A percentile compares a stretch with the other conserved stretches of the same genome.
These are phyloP conservation scores for Cladosporium sp. DNA, from an alignment of 2,329 filamentous ascomycete species.

Conservation along the genomic window DNA sequence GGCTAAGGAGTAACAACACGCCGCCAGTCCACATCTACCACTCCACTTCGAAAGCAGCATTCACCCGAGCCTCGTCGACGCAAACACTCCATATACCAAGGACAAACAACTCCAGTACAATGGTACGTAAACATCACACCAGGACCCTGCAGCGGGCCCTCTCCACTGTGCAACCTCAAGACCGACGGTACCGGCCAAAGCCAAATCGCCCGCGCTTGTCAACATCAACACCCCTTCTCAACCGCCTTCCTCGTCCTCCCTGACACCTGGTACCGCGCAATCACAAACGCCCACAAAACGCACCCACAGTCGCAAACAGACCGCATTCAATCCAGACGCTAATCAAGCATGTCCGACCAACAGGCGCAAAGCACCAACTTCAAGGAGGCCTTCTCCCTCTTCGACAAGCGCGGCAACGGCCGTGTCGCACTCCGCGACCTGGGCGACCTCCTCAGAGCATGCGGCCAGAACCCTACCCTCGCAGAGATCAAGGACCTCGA, in stretches of 20 bases:
- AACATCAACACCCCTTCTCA: slow-evolving; percentile 19
- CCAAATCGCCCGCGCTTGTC: slow-evolving; percentile 18
- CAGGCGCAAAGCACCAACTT: slow-evolving; percentile 94
- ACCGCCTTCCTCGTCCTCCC: background rate
- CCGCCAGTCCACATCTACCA: slow-evolving; percentile 1
- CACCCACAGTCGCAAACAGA: background rate
- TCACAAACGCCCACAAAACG: background rate
- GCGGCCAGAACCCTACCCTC: slow-evolving; percentile 95
- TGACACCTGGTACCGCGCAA: background rate
- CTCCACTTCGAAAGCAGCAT: slow-evolving; percentile 2
- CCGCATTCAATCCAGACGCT: slow-evolving; percentile 17
- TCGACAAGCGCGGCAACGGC: slow-evolving; percentile 98
- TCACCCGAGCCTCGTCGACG: background rate
- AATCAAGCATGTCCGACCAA: slow-evolving; percentile 34
- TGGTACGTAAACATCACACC: slow-evolving; percentile 20
- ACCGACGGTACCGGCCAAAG: slow-evolving; percentile 11
- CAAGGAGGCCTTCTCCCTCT: slow-evolving; percentile 99
- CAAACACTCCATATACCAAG: background rate
- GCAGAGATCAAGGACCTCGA: slow-evolving; percentile 91
- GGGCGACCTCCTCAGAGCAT: slow-evolving; percentile 91
- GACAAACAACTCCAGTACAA: slow-evolving; percentile 2
- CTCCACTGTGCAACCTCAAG: slow-evolving; percentile 13
- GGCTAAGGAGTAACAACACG: slow-evolving; percentile 7
- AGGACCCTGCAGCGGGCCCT: slow-evolving; percentile 20
- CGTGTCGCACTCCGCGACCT: slow-evolving; percentile 84